Percentiles rank a stretch among this genome's conserved stretches.
phyloP scores from a whole-genome alignment of 2,329 filamentous ascomycete species.

The Zymoseptoria tritici region DNA sequence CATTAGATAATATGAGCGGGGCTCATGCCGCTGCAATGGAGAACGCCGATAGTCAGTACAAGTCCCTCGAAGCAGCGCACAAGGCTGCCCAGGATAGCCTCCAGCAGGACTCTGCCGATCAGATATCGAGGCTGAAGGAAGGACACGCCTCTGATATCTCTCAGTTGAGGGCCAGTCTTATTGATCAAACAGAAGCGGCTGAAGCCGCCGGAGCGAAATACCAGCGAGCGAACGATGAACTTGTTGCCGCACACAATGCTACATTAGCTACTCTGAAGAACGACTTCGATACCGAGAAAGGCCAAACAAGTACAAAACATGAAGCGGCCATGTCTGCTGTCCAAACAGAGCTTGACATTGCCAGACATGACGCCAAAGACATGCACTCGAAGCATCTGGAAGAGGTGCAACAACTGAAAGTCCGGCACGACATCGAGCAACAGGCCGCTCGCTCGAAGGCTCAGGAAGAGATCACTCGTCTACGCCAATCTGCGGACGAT shows the following conservation, averaged over 20 bases:
- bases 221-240: slow-evolving; percentile 1
- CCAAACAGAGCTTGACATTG: background rate
- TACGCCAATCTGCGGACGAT: slow-evolving; percentile 4
- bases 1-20: background rate
- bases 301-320: slow-evolving; percentile 1
- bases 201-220: background rate
- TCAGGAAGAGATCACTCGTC: slow-evolving; percentile 2
- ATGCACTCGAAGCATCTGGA: background rate
- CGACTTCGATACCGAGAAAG: background rate
- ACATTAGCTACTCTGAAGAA: background rate
- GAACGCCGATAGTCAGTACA: slow-evolving; percentile 1
- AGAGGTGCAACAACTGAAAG: slow-evolving; percentile 7
- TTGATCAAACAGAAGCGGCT: too few relatives aligned
- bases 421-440: slow-evolving; percentile 8
- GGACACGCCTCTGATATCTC: slow-evolving; percentile 10
- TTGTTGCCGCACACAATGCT: slow-evolving; percentile 3
- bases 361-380: background rate
- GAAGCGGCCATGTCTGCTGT: slow-evolving; percentile 2
- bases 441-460: slow-evolving; percentile 1
- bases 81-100: slow-evolving; percentile 4
- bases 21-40: slow-evolving; percentile 3
- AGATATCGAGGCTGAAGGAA: slow-evolving; percentile 9
- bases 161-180: background rate
- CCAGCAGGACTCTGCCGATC: slow-evolving; percentile 7
- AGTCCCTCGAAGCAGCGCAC: slow-evolving; percentile 5